Base-by-base conservation (phyloP, 768 basidiomycete genomes). In the Kockovaella imperatae region DNA sequence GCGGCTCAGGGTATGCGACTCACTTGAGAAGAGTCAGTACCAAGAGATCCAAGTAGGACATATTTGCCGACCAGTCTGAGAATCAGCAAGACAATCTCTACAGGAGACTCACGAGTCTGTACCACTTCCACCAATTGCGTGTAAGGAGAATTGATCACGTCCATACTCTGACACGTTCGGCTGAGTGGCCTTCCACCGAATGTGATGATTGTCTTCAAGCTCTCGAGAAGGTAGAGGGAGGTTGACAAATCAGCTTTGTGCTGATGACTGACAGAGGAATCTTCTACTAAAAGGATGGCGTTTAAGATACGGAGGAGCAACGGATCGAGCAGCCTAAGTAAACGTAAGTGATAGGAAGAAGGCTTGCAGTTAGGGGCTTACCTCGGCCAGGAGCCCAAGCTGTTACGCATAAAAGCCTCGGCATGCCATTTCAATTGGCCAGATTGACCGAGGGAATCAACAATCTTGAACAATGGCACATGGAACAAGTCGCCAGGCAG, bases 351-450 rank as follows among this genome's bases (percentile, higher is more conserved):
- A n/a, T n/a, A n/a, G n/a, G n/a, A n/a, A n/a, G n/a, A n/a, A n/a
- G n/a, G n/a, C n/a, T n/a, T n/a, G n/a, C n/a, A n/a, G n/a, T n/a
- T n/a, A n/a, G n/a, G n/a, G n/a, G n/a, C n/a, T n/a, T n/a, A n/a
- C n/a, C n/a, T n/a, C n/a, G n/a, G n/a, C n/a, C n/a, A 93, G 1
- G 89, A 91, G 67, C 84, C 86, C 25, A 96, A 76, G 60, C 82
- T 88, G 63, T 87, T 89, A 23, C 91, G 79, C 84, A 99, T 89
- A 95, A 95, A 99, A 0, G 89, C 89, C 69, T 97, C 93, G 13
- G 86, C 87, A 26, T 86, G 76, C 10, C 88, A 78, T 23, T 84
- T 81, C 8, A 85, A 69, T 51, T 73, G n/a, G n/a, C n/a, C n/a
- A n/a, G n/a, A n/a, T n/a, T n/a, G n/a, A n/a, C n/a, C n/a, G n/a